Conservation (phyloP, 2,329 filamentous ascomycete genomes). For the Apiospora hydei region DNA sequence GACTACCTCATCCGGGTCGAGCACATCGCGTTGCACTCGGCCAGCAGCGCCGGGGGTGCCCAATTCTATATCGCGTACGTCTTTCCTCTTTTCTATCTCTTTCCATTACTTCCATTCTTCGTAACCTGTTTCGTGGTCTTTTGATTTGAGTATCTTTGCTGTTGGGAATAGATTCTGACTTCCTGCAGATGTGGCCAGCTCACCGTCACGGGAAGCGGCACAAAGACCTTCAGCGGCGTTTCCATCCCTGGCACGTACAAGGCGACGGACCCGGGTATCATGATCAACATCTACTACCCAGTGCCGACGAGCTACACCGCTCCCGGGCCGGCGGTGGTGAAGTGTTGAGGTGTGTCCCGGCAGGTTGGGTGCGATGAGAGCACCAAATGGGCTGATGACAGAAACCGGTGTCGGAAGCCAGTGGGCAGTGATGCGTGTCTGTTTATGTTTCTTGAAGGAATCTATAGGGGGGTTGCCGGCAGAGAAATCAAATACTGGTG, state of each 20-base stretch:
- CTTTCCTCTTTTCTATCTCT: background rate
- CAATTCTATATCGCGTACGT: constrained; percentile 52
- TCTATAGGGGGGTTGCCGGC: background rate
- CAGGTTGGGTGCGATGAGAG: background rate
- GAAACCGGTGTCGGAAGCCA: background rate
- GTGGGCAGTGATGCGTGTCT: background rate
- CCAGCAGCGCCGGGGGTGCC: constrained; percentile 49
- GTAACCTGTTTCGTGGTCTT: background rate
- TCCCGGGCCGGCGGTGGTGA: constrained; percentile 36
- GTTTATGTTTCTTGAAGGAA: background rate
- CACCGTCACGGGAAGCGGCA: constrained; percentile 52
- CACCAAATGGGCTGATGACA: background rate
- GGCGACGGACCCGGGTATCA: constrained; percentile 42
- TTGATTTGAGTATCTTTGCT: no score
- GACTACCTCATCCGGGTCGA: constrained; percentile 58
- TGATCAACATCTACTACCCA: constrained; percentile 44
- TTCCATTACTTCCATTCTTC: background rate
- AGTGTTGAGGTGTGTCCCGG: background rate
- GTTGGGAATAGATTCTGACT: no score
- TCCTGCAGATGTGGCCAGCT: constrained; percentile 40
- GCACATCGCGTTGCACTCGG: constrained; percentile 56
- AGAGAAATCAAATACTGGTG: background rate
- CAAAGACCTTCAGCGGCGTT: constrained; percentile 37
- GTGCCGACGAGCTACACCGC: constrained; percentile 39
- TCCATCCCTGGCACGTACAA: constrained; percentile 47